Percentiles rank a stretch among this genome's conserved stretches.
phyloP scores from a whole-genome alignment of 345 rosid species.

The Populus euphratica region DNA sequence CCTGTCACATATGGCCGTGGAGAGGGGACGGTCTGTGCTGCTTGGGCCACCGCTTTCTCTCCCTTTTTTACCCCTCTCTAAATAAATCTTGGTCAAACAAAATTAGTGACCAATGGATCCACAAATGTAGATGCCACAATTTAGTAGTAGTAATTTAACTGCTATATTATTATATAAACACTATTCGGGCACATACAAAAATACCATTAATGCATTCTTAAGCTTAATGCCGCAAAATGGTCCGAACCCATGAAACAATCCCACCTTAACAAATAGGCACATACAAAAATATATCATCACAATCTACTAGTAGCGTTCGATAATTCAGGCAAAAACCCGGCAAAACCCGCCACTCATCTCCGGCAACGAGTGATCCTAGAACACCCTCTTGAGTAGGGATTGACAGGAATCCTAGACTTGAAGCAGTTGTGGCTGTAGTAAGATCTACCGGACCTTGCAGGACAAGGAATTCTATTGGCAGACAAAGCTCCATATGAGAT shows the following conservation, averaged over 20 bases:
- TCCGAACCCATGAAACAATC: not conserved
- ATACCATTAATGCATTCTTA: not conserved
- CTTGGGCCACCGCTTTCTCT: not conserved
- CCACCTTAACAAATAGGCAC: not conserved
- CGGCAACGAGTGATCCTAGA: slow-evolving; percentile 76
- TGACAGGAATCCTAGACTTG: slow-evolving; percentile 55
- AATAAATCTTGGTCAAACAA: not conserved
- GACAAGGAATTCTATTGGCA: slow-evolving; percentile 83
- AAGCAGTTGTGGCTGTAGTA: slow-evolving; percentile 83
- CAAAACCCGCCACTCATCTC: slow-evolving; percentile 29
- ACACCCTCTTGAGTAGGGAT: slow-evolving; percentile 78
- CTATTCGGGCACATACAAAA: not conserved
- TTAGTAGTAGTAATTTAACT: not conserved
- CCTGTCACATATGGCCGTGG: not conserved
- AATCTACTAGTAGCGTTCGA: not conserved
- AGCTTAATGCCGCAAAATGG: not conserved
- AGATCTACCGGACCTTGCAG: slow-evolving; percentile 91
- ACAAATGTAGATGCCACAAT: not conserved
- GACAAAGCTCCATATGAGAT: slow-evolving; percentile 88
- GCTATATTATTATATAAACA: not conserved
- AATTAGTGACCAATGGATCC: no score
- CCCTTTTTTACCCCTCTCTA: not conserved
- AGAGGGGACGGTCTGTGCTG: not conserved
- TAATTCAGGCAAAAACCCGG: not conserved
- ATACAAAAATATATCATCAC: not conserved